A percentile compares a stretch with the other conserved stretches of the same genome.
phyloP scores from a whole-genome alignment of 176 grass and related monocot genomes.

The Ampelocalamus luodianensis region DNA sequence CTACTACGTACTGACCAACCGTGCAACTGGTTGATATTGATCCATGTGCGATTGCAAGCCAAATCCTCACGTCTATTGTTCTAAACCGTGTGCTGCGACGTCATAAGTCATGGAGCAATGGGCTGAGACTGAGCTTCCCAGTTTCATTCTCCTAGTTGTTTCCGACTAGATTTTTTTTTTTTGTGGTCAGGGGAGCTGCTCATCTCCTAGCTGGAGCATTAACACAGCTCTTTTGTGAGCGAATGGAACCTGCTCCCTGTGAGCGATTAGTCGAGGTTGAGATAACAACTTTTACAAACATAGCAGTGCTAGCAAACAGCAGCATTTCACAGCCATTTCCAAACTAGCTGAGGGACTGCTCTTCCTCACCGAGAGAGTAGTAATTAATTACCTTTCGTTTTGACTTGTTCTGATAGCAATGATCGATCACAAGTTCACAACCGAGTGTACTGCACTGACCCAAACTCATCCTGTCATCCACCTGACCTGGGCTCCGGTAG shows the following conservation, averaged over 20 bases:
- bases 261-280: neutral
- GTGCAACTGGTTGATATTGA: neutral
- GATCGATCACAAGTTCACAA: neutral
- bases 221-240: neutral
- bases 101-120: neutral
- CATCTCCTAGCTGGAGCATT: neutral
- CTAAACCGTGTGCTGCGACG: neutral
- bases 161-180: neutral
- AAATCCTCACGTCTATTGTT: neutral
- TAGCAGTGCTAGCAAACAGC: neutral
- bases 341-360: too few relatives aligned
- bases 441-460: too few relatives aligned
- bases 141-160: neutral
- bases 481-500: neutral
- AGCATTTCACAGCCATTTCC: neutral
- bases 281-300: neutral
- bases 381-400: neutral
- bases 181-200: neutral
- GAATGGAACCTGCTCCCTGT: neutral
- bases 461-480: constrained; percentile 3
- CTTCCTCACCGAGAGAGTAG: neutral
- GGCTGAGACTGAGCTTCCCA: neutral
- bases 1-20: too few relatives aligned
- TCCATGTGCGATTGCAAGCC: neutral
- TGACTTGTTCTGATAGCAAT: neutral